Evolutionary conservation across 805 yeast species (phyloP), one percentile per base, ranked within the genome.

Genomic region (Candida adriatica): DNA sequence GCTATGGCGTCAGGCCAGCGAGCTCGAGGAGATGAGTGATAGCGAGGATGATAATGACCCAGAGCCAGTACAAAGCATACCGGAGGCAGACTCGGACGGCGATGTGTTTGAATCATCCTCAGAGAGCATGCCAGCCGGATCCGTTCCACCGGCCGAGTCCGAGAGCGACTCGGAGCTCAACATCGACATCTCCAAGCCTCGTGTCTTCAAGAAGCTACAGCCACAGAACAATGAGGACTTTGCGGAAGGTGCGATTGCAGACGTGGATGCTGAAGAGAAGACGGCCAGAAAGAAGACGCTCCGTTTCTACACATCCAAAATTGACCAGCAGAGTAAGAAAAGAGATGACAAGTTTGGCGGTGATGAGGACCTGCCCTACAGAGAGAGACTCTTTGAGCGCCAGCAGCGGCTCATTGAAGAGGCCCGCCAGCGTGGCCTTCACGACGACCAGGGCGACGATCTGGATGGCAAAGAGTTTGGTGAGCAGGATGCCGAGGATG

Each of bases 221-320:
- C 40, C 50, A n/a, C 45, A 48, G 18, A 34, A 22, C 11, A 49
- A 51, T 6, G 70, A 67, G 38, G 92, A 81, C 54, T 79, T 62
- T 49, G 66, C 74, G n/a, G 95, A 86, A 49, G 65, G 75, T 18
- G 75, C 69, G 20, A 69, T 83, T 26, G 94, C 83, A 30, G 92
- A 76, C 17, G 77, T 86, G 29, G 97, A 92, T 58, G 68, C 71
- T 27, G 94, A 85, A 50, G 97, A 87, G 37, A 90, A 88, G 62
- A 73, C 70, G 37, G 72, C 77, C 14, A 76, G 94, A 47, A 82
- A 79, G 64, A 75, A 74, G 52, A 71, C 94, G 2, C 72, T 92
- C 48, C 78, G 97, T 39, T 92, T 92, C 75, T 92, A 92, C 68
- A 92, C 98, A 2, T 84, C 97, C 37, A 88, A 90, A 59, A 88